Conservation (phyloP, 2,329 filamentous ascomycete genomes). For the Fusarium kyushuense region DNA sequence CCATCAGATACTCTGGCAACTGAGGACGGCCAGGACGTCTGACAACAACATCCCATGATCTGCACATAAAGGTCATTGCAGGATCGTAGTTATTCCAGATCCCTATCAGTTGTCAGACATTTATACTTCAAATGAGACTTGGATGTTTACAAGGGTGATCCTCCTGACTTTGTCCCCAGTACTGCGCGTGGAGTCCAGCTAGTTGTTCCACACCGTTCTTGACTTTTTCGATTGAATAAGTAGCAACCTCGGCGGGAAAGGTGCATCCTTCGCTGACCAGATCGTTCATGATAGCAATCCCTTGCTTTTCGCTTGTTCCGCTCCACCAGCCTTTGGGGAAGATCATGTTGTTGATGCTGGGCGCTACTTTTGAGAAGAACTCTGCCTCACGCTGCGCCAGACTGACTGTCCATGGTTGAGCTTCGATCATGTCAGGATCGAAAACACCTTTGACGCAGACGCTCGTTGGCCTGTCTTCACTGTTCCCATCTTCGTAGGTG, state of each 20-base stretch:
- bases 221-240: slow-evolving; percentile 51
- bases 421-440: slow-evolving; percentile 50
- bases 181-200: slow-evolving; percentile 56
- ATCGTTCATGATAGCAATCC: slow-evolving; percentile 56
- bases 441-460: slow-evolving; percentile 57
- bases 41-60: slow-evolving; percentile 49
- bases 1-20: slow-evolving; percentile 55
- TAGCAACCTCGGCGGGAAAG: slow-evolving; percentile 51
- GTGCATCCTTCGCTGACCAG: slow-evolving; percentile 50
- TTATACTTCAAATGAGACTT: not conserved
- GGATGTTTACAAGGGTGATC: slow-evolving; percentile 46
- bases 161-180: slow-evolving; percentile 49
- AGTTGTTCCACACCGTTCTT: slow-evolving; percentile 55
- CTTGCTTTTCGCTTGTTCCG: slow-evolving; percentile 52
- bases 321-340: slow-evolving; percentile 55
- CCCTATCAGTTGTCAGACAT: slow-evolving; percentile 26
- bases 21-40: slow-evolving; percentile 47
- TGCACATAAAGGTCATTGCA: slow-evolving; percentile 52
- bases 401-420: slow-evolving; percentile 44
- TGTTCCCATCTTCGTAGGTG: slow-evolving; percentile 46
- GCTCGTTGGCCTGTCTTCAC: slow-evolving; percentile 14
- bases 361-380: slow-evolving; percentile 54
- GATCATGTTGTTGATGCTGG: slow-evolving; percentile 48
- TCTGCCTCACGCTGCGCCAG: slow-evolving; percentile 54
- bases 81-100: slow-evolving; percentile 55